These are phyloP conservation scores for Fusarium concolor DNA, from an alignment of 2,329 filamentous ascomycete genomes.

Conservation along the genomic window DNA sequence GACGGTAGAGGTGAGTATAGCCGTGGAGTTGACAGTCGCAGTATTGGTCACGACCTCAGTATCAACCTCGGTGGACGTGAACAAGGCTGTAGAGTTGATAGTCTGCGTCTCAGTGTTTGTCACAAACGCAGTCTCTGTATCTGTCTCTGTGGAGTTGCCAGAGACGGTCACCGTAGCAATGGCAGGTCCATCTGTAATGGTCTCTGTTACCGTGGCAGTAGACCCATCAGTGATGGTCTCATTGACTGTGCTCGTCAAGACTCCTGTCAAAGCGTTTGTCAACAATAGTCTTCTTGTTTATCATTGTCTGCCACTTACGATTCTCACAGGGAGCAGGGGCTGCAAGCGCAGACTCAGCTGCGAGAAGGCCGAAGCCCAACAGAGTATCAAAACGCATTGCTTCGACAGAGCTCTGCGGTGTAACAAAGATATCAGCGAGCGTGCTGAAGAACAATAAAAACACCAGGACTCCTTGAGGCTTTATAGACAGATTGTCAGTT, in stretches of 20 bases:
- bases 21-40: constrained; percentile 1
- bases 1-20: not conserved
- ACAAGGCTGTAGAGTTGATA: not conserved
- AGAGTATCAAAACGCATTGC: constrained; percentile 6
- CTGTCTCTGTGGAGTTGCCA: not conserved
- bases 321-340: too few species aligned
- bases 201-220: not conserved
- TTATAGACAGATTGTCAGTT: not conserved
- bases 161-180: not conserved
- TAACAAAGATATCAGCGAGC: not conserved
- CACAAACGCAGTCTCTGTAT: not conserved
- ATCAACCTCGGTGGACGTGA: not conserved
- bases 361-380: constrained; percentile 15
- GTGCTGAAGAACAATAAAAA: not conserved
- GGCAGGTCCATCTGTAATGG: not conserved
- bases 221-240: not conserved
- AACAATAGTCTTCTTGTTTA: not conserved
- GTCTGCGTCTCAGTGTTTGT: not conserved
- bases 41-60: not conserved
- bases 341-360: constrained; percentile 18
- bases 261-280: not conserved
- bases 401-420: not conserved
- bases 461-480: not conserved
- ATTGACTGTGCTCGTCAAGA: not conserved
- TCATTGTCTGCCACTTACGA: not conserved